A percentile compares a stretch with the other conserved stretches of the same genome.
phyloP scores from a whole-genome alignment of 1,284 basidiomycete genomes.

The Papiliotrema nemorosa region DNA sequence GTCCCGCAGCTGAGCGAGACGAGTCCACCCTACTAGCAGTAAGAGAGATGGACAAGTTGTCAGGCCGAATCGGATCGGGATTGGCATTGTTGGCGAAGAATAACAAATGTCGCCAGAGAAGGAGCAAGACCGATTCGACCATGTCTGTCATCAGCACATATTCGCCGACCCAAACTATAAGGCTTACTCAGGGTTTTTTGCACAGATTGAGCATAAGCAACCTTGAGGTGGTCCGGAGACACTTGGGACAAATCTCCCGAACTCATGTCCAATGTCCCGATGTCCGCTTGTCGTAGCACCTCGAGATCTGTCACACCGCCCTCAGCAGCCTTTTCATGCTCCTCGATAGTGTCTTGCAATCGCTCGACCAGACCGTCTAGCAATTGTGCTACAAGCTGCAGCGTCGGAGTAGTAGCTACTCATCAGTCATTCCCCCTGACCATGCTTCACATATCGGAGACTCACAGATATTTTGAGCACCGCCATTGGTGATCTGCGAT shows the following conservation, averaged over 20 bases:
- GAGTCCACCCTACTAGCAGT: conserved; percentile 17
- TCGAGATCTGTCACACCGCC: too few species aligned
- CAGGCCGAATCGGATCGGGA: conserved; percentile 28
- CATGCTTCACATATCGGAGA: neutral
- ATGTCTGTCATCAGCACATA: conserved; percentile 54
- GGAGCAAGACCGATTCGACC: conserved; percentile 74
- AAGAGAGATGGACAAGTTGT: conserved; percentile 31
- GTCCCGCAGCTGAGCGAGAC: conserved; percentile 17
- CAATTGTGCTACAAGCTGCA: conserved; percentile 29
- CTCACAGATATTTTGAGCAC: conserved; percentile 19
- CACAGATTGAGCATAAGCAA: conserved; percentile 28
- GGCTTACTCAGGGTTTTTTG: conserved; percentile 24
- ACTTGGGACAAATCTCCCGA: too few species aligned
- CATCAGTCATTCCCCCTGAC: neutral
- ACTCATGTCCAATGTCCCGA: too few species aligned
- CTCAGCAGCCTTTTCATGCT: conserved; percentile 29
- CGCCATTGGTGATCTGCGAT: conserved; percentile 21
- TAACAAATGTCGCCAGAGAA: conserved; percentile 75
- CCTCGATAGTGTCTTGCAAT: conserved; percentile 24
- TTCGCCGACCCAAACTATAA: neutral
- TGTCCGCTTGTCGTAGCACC: neutral
- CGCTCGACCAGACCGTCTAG: conserved; percentile 33
- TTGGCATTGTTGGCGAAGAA: conserved; percentile 50
- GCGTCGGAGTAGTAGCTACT: conserved; percentile 33
- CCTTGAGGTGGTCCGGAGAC: neutral